These are phyloP conservation scores for Ettlia oleoabundans DNA, from an alignment of 139 green algal genomes.

Conservation along the genomic window DNA sequence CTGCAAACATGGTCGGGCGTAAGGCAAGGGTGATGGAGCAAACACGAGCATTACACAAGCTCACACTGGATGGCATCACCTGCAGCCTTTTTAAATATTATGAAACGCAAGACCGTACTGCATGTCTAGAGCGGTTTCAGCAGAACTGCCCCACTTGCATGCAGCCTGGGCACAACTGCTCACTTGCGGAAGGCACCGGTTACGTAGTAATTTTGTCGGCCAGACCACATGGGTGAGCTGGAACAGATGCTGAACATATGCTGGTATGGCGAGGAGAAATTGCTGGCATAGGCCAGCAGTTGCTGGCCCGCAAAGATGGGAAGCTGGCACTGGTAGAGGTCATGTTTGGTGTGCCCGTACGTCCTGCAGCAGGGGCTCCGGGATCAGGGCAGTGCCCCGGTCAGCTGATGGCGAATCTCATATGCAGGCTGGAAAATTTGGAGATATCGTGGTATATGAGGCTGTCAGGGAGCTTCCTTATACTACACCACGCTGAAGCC, in stretches of 20 bases:
- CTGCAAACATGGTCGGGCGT: background rate
- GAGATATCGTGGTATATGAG: background rate
- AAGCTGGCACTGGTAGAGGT: background rate
- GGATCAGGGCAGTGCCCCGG: background rate
- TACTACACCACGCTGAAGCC: background rate
- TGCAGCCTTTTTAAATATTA: too few relatives aligned
- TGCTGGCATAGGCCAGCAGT: background rate
- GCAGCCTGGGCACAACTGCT: background rate
- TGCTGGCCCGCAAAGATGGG: background rate
- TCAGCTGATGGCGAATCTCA: background rate
- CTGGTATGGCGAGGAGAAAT: background rate
- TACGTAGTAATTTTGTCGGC: background rate
- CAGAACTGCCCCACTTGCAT: too few relatives aligned
- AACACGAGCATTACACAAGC: too few relatives aligned
- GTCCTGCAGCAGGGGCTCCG: background rate
- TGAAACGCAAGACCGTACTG: too few relatives aligned
- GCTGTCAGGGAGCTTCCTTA: background rate
- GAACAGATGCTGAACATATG: background rate
- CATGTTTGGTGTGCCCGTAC: background rate
- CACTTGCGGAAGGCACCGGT: background rate
- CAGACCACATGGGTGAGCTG: background rate
- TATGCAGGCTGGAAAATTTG: too few relatives aligned
- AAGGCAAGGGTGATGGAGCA: background rate
- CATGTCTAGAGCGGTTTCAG: too few relatives aligned
- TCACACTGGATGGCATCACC: too few relatives aligned